A percentile compares a stretch with the other conserved stretches of the same genome.
Evolutionary conservation across 768 basidiomycete species (phyloP).

Genomic region (Podaxis mareebaensis): DNA sequence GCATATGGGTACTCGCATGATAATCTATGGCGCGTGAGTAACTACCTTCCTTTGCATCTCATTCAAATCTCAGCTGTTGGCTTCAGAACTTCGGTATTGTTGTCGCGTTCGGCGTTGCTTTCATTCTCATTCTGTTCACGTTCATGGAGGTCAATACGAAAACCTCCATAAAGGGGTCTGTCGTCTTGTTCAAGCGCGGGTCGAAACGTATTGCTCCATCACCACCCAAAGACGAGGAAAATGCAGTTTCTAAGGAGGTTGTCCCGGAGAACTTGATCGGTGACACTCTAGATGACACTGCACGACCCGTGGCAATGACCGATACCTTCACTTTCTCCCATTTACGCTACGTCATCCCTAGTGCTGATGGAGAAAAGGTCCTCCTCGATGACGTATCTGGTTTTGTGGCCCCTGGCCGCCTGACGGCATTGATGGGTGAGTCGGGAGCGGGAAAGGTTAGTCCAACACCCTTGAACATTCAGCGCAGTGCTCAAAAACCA

Average conservation of each 20-base stretch:
- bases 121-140: constrained; percentile 54
- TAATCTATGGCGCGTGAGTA: constrained; percentile 43
- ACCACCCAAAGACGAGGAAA: constrained; percentile 23
- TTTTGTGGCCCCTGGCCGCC: constrained; percentile 78
- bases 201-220: neutral
- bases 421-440: constrained; percentile 78
- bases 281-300: no score
- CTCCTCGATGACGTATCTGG: constrained; percentile 76
- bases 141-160: constrained; percentile 50
- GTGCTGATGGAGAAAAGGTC: constrained; percentile 41
- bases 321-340: constrained; percentile 84
- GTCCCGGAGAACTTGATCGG: constrained; percentile 23
- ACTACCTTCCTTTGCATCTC: neutral
- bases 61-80: neutral
- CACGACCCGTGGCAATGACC: constrained; percentile 25
- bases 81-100: constrained; percentile 68
- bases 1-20: constrained; percentile 46
- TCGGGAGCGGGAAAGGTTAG: constrained; percentile 41
- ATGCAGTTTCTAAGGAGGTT: constrained; percentile 10
- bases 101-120: constrained; percentile 61
- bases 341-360: constrained; percentile 67
- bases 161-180: constrained; percentile 35
- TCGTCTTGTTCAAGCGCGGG: constrained; percentile 69
- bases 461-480: no score
- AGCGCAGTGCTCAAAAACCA: no score